phyloP scores from a whole-genome alignment of 2,329 filamentous ascomycete species.

The Aspergillus pseudotamarii region DNA sequence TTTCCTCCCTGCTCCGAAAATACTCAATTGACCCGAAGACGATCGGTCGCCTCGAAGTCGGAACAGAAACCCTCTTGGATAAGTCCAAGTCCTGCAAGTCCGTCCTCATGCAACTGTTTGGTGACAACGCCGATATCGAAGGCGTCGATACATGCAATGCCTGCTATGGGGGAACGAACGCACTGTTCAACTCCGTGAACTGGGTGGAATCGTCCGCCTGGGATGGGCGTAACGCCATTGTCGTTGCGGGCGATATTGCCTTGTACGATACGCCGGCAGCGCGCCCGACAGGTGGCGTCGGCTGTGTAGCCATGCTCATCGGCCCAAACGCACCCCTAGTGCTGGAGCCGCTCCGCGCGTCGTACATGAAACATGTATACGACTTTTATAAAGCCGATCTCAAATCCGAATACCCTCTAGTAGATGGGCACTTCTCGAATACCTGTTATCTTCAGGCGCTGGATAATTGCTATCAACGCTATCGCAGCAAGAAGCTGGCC shows the following conservation, averaged over 20 bases:
- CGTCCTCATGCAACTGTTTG: constrained; percentile 83
- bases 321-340: constrained; percentile 77
- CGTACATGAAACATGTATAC: constrained; percentile 81
- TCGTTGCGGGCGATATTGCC: constrained; percentile 80
- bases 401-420: constrained; percentile 82
- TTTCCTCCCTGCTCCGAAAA: constrained; percentile 77
- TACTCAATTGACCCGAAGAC: constrained; percentile 79
- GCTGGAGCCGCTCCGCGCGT: constrained; percentile 76
- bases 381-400: constrained; percentile 91
- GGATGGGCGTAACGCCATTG: constrained; percentile 81
- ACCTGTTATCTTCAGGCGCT: constrained; percentile 81
- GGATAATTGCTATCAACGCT: constrained; percentile 79
- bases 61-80: constrained; percentile 82
- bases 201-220: constrained; percentile 86
- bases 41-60: constrained; percentile 80
- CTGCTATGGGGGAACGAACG: constrained; percentile 85
- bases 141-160: constrained; percentile 82
- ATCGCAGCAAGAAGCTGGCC: constrained; percentile 67
- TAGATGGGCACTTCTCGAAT: constrained; percentile 81
- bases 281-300: constrained; percentile 78
- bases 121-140: constrained; percentile 81
- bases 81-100: constrained; percentile 92
- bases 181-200: constrained; percentile 80
- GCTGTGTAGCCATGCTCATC: constrained; percentile 76
- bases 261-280: constrained; percentile 83